These are phyloP conservation scores for Tardiomyces digboiensis DNA, from an alignment of 1,139 yeast species.

Conservation along the genomic window DNA sequence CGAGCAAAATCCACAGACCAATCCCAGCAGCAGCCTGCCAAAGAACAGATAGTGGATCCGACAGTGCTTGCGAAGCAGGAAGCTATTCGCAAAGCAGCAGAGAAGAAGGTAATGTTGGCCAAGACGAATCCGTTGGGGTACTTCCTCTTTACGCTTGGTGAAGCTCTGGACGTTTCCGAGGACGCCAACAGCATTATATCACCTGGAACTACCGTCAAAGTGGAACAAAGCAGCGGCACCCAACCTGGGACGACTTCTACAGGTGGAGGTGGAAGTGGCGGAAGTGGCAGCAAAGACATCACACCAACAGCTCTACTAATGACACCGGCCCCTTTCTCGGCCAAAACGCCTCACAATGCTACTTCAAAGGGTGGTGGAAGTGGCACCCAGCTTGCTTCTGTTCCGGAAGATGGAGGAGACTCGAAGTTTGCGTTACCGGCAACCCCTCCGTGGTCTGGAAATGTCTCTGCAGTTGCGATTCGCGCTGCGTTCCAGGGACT, in stretches of 20 bases:
- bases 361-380: background rate
- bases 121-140: constrained; percentile 18
- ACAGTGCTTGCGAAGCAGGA: constrained; percentile 12
- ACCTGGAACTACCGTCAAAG: background rate
- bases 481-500: constrained; percentile 19
- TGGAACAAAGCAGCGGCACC: background rate
- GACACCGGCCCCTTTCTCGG: constrained; percentile 19
- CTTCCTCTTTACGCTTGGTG: constrained; percentile 20
- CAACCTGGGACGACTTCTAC: background rate
- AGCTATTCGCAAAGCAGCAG: constrained; percentile 2
- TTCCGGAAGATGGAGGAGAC: background rate
- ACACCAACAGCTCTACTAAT: constrained; percentile 17
- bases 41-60: constrained; percentile 18
- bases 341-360: constrained; percentile 13
- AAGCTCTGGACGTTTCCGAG: constrained; percentile 18
- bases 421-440: constrained; percentile 4
- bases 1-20: constrained; percentile 3
- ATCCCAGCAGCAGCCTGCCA: constrained; percentile 10
- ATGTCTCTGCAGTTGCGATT: constrained; percentile 19
- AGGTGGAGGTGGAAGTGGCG: background rate
- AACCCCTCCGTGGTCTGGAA: constrained; percentile 19
- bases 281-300: background rate
- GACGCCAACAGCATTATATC: constrained; percentile 14
- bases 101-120: constrained; percentile 17
- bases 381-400: background rate